A percentile compares a stretch with the other conserved stretches of the same genome.
These are phyloP conservation scores for Fusarium sulawesiense DNA, from an alignment of 2,329 filamentous ascomycete species.

Conservation along the genomic window DNA sequence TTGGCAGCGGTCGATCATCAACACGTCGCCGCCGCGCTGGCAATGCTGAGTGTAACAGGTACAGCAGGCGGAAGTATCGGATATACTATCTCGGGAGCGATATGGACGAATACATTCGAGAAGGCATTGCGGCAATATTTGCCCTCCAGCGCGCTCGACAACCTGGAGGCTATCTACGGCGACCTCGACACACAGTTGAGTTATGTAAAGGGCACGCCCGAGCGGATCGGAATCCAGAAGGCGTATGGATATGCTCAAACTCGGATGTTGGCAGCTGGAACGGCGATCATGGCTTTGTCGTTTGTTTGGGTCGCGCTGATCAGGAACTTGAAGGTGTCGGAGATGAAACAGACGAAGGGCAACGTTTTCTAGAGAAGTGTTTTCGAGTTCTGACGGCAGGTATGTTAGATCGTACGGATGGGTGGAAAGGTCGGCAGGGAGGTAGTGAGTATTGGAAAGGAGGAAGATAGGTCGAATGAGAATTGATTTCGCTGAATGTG, in stretches of 20 bases:
- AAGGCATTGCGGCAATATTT: background rate
- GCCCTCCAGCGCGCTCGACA: background rate
- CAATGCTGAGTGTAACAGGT: slow-evolving; percentile 57
- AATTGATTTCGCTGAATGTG: background rate
- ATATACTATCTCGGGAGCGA: slow-evolving; percentile 55
- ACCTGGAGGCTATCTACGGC: slow-evolving; percentile 6
- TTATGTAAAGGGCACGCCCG: background rate
- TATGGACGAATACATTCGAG: slow-evolving; percentile 57
- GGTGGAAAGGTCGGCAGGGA: too few species aligned
- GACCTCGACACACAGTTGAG: slow-evolving; percentile 9
- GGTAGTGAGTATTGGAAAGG: background rate
- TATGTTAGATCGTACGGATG: too few species aligned
- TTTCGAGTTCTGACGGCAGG: too few species aligned
- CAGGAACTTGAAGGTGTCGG: slow-evolving; percentile 35
- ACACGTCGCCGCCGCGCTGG: slow-evolving; percentile 62
- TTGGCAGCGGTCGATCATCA: slow-evolving; percentile 66
- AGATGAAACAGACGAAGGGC: slow-evolving; percentile 33
- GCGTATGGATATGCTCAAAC: slow-evolving; percentile 28
- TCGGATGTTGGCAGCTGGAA: slow-evolving; percentile 37
- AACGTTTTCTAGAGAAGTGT: slow-evolving; percentile 15
- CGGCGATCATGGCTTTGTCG: slow-evolving; percentile 31
- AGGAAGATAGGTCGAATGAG: background rate
- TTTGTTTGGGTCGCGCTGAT: slow-evolving; percentile 38
- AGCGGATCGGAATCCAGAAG: slow-evolving; percentile 18
- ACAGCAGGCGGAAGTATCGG: slow-evolving; percentile 59